Conservation (phyloP, 129 eudicot species). For the Cynara cardunculus region DNA sequence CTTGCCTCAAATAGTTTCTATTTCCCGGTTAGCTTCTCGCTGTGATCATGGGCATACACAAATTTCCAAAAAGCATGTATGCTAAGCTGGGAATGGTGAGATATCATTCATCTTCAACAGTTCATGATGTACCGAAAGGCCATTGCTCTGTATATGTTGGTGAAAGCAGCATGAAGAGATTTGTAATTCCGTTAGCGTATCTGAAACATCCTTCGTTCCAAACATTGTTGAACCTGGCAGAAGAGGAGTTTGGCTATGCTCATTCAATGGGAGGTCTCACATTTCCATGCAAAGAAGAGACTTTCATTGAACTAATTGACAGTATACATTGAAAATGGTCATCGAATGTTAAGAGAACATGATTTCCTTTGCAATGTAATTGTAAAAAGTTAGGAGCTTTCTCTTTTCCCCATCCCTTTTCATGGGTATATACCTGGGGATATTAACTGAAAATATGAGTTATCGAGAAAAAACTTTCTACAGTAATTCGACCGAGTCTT, state of each 20-base stretch:
- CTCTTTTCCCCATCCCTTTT: not conserved
- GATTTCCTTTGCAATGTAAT: not conserved
- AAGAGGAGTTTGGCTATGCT: not conserved
- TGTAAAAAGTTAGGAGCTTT: not conserved
- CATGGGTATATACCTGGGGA: not conserved
- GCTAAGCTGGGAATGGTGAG: not conserved
- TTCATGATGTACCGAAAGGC: not conserved
- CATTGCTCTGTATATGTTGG: not conserved
- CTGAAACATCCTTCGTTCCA: not conserved
- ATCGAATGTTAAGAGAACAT: not conserved
- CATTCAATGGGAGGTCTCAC: constrained; percentile 8
- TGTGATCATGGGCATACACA: not conserved
- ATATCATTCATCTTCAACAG: not conserved
- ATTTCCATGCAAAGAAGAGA: constrained; percentile 2
- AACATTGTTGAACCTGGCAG: not conserved
- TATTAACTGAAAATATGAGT: not conserved
- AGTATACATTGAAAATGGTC: not conserved
- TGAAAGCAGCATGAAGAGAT: not conserved
- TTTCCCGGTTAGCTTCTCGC: not conserved
- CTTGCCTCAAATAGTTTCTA: not conserved
- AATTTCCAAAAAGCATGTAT: not conserved
- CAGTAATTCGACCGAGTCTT: too few species aligned
- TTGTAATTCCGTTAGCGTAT: not conserved
- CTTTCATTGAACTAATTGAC: constrained; percentile 3
- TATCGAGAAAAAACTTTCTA: not conserved